Base-by-base conservation (phyloP, 495 filamentous ascomycete genomes). In the Filosporella fistucella region DNA sequence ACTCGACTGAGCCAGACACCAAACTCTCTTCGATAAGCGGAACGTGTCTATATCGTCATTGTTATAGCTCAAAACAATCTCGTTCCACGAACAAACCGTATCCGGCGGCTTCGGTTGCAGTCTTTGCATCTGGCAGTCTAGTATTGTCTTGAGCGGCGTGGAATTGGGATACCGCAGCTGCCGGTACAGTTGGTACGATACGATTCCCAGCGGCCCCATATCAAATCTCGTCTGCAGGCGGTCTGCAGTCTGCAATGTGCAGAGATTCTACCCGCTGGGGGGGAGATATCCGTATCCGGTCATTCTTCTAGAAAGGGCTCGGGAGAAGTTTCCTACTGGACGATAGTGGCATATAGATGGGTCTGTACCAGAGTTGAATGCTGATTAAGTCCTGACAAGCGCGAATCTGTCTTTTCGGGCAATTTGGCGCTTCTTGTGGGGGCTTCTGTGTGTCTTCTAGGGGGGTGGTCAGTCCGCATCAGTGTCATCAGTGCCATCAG, bases 331-430 rank as follows among this genome's bases (percentile, higher is more conserved):
- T 40, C 46, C 36, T 41, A 49, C 21, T 49, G 46, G 46, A 14
- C n/a, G n/a, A 6, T 2, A 12, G 9, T 33, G 4, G 22, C 20
- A 3, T 18, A 4, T 17, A 23, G 17, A n/a, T 21, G 18, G 6
- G 33, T 35, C 18, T 35, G n/a, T 17, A 35, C 28, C 28, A 30
- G 28, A 8, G 28, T 30, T n/a, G 28, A 21, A 11, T 32, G 51
- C 51, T 49, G 45, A 49, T 45, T 54, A 38, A 49, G 21, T 18
- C 29, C 22, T 49, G 40, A 48, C 39, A 49, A 49, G 51, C 39
- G 51, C 37, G 23, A 23, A 42, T 33, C 26, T 28, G 16, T 11
- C 23, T 21, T 29, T n/a, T n/a, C 43, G 36, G 44, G 42, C 44
- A 46, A 35, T 24, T 28, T 16, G 25, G 45, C 34, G 33, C 45